Evolutionary conservation across 2,329 filamentous ascomycete species (phyloP).

Genomic region (Fusarium poae): DNA sequence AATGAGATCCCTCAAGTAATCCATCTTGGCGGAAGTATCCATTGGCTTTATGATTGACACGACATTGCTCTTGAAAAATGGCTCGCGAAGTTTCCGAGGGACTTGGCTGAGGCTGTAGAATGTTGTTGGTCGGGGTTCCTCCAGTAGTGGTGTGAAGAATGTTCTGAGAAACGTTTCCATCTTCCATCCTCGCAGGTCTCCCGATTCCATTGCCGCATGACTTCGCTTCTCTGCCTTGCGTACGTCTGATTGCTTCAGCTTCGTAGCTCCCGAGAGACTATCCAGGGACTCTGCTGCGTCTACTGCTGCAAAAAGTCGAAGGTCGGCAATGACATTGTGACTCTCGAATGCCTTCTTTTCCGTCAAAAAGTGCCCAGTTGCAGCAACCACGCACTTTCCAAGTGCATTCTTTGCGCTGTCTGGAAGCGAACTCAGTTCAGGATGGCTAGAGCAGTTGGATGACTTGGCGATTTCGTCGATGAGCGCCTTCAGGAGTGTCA

Average conservation of each 20-base stretch:
- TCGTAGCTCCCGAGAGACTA: slow-evolving; percentile 38
- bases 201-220: slow-evolving; percentile 51
- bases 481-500: slow-evolving; percentile 56
- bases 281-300: slow-evolving; percentile 50
- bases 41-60: slow-evolving; percentile 52
- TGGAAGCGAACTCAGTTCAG: slow-evolving; percentile 44
- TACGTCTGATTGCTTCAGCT: slow-evolving; percentile 51
- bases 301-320: slow-evolving; percentile 52
- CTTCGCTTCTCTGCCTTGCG: slow-evolving; percentile 56
- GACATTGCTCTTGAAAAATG: slow-evolving; percentile 53
- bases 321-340: slow-evolving; percentile 39
- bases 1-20: slow-evolving; percentile 58
- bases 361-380: slow-evolving; percentile 48
- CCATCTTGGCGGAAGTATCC: slow-evolving; percentile 51
- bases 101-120: slow-evolving; percentile 52
- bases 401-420: slow-evolving; percentile 48
- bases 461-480: slow-evolving; percentile 49
- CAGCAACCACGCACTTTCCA: slow-evolving; percentile 45
- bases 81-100: slow-evolving; percentile 48
- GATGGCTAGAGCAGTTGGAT: slow-evolving; percentile 45
- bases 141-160: slow-evolving; percentile 52
- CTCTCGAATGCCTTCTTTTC: slow-evolving; percentile 51
- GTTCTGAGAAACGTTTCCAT: slow-evolving; percentile 59
- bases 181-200: slow-evolving; percentile 60
- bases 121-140: slow-evolving; percentile 51